Evolutionary conservation across 192 early-diverging fungal species (phyloP).

Genomic region (Geosiphon pyriformis): DNA sequence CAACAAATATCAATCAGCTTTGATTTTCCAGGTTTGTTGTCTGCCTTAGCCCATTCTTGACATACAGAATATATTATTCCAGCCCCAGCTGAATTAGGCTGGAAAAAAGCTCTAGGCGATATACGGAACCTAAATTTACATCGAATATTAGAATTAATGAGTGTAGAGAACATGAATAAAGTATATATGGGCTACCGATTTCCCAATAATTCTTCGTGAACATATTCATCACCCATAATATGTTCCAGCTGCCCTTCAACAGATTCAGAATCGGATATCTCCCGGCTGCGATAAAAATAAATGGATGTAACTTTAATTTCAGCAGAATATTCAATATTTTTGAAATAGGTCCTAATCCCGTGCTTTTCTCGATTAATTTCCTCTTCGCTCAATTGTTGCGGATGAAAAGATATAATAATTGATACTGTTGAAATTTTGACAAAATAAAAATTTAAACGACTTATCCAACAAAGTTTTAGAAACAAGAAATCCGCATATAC

Average conservation of each 20-base stretch:
- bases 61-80: slow-evolving; percentile 56
- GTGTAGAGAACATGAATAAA: slow-evolving; percentile 25
- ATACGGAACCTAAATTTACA: slow-evolving; percentile 52
- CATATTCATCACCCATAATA: slow-evolving; percentile 46
- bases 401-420: slow-evolving; percentile 59
- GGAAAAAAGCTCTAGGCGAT: slow-evolving; percentile 74
- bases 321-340: slow-evolving; percentile 18
- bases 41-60: slow-evolving; percentile 30
- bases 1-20: slow-evolving; percentile 70
- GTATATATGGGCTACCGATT: slow-evolving; percentile 15
- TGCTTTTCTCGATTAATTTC: slow-evolving; percentile 34
- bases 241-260: slow-evolving; percentile 40
- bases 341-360: slow-evolving; percentile 30
- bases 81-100: slow-evolving; percentile 68
- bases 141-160: slow-evolving; percentile 2
- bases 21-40: slow-evolving; percentile 28
- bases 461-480: slow-evolving; percentile 2
- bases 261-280: slow-evolving; percentile 50
- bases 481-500: no score
- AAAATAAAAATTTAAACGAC: neutral
- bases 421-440: slow-evolving; percentile 37
- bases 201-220: slow-evolving; percentile 64
- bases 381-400: slow-evolving; percentile 35
- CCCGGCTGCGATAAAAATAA: slow-evolving; percentile 44
- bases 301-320: slow-evolving; percentile 43